Evolutionary conservation across 257 asterid genomes (phyloP), one percentile per base, ranked within the genome.

Genomic region (Capsicum chinense): DNA sequence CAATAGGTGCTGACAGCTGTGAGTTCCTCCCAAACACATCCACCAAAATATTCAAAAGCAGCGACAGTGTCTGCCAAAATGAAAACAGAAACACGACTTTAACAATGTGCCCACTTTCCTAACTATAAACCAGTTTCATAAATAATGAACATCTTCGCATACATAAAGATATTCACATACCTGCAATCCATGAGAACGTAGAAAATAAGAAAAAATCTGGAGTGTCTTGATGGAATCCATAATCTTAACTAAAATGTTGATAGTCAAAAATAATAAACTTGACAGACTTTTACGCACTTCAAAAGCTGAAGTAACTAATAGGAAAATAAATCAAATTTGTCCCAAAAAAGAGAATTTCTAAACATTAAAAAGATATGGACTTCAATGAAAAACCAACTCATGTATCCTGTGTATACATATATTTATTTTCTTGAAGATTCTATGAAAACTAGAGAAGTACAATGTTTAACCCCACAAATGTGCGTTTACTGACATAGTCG

Each of bases 1-100:
- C 95, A 39, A 93, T 88, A 79, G 94, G 92, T 83, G 90, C 89
- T 66, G 95, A 74, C n/a, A 90, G 91, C 88, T 91, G 98, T 50
- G 93, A 82, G 87, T 93, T 97, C 92, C 91, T 93, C 88, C 98
- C 99, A 79, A 97, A 93, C n/a, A 95, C 97, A 91, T 97, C 99
- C 66, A 86, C 92, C 95, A 97, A 88, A 47, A 92, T 88, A 60
- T 80, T 90, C 79, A 97, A 85, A 71, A 97, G 97, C 91, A 91
- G 88, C 3, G 97, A 88, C 80, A 97, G 85, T 50, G 90, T 92
- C 99, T 96, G 92, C 44, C 44, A 39, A 39, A 5, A 39, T 4
- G 44, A 4, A 39, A 39, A 39, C 44, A 2, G 4, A 39, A 39
- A 39, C 44, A 39, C 44, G 44, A 39, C 0, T 39, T 26, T 39